Conservation (phyloP, 2,329 filamentous ascomycete species). For the Periconia sp. region DNA sequence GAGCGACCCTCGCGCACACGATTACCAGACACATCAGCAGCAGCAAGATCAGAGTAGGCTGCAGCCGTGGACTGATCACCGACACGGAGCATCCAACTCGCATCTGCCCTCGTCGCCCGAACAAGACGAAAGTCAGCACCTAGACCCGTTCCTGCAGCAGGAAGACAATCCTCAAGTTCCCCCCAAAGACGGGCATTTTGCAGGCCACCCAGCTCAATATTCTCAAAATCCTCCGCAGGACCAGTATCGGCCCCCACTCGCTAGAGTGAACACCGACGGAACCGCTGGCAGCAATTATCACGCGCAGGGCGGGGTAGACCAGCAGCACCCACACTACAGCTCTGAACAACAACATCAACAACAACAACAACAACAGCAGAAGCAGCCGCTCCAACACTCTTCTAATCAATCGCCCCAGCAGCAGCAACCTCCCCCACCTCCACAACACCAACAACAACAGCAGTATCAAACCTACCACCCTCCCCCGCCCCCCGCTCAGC, state of each 20-base stretch:
- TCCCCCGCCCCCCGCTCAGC: slow-evolving; percentile 19
- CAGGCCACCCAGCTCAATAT: slow-evolving; percentile 29
- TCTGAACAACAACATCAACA: slow-evolving; percentile 37
- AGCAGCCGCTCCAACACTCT: slow-evolving; percentile 1
- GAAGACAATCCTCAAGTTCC: slow-evolving; percentile 36
- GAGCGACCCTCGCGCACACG: slow-evolving; percentile 31
- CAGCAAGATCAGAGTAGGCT: slow-evolving; percentile 27
- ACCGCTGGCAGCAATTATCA: slow-evolving; percentile 42
- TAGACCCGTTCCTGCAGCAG: slow-evolving; percentile 43
- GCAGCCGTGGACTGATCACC: slow-evolving; percentile 13
- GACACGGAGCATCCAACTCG: slow-evolving; percentile 26
- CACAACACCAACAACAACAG: slow-evolving; percentile 17
- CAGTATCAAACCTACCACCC: slow-evolving; percentile 36
- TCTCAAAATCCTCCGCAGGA: slow-evolving; percentile 33
- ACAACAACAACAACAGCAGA: not conserved
- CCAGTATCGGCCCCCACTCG: slow-evolving; percentile 41
- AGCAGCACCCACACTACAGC: slow-evolving; percentile 28
- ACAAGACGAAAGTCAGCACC: slow-evolving; percentile 39
- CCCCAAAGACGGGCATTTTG: slow-evolving; percentile 39
- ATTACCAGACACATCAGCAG: slow-evolving; percentile 27
- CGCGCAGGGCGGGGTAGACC: slow-evolving; percentile 42
- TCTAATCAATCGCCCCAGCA: not conserved
- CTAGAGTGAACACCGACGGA: slow-evolving; percentile 42
- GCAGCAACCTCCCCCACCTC: slow-evolving; percentile 21
- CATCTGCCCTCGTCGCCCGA: slow-evolving; percentile 40